A percentile compares a stretch with the other conserved stretches of the same genome.
Evolutionary conservation across 768 basidiomycete genomes (phyloP).

Genomic region (Mycena polygramma): DNA sequence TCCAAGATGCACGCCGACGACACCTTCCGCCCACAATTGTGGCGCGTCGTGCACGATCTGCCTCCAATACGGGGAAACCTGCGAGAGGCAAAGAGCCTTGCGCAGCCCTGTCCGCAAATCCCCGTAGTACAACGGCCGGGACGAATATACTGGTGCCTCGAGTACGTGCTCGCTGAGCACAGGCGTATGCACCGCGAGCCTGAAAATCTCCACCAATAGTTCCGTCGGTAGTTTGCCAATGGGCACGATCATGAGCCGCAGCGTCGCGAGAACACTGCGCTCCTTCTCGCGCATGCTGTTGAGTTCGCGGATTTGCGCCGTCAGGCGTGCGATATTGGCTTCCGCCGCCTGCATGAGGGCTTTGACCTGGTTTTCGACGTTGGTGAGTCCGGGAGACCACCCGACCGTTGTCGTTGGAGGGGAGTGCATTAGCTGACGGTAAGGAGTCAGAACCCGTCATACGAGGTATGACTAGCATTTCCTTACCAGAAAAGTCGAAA

Average conservation of each 20-base stretch:
- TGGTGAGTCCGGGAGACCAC: too few relatives aligned
- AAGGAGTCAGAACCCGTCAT: too few relatives aligned
- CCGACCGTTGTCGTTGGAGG: too few relatives aligned
- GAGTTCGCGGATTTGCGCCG: constrained; percentile 10
- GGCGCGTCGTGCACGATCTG: constrained; percentile 19
- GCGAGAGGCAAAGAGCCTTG: constrained; percentile 1
- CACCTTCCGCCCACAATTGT: constrained; percentile 12
- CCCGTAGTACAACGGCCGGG: too few relatives aligned
- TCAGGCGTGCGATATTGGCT: constrained; percentile 11
- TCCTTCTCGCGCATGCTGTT: constrained; percentile 3
- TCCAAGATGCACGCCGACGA: background rate
- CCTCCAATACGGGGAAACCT: constrained; percentile 27
- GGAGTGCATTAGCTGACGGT: too few relatives aligned
- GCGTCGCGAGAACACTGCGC: background rate
- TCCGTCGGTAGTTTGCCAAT: constrained; percentile 11
- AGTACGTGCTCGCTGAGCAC: too few relatives aligned
- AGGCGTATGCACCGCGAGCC: background rate
- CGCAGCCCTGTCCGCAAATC: too few relatives aligned
- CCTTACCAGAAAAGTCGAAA: too few relatives aligned
- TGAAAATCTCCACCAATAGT: constrained; percentile 12
- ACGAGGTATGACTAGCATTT: too few relatives aligned
- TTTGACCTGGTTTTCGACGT: constrained; percentile 2
- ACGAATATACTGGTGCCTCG: too few relatives aligned
- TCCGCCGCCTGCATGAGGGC: constrained; percentile 3
- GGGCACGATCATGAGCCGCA: background rate